Evolutionary conservation across 2,329 filamentous ascomycete species (phyloP), one percentile per base, ranked within the genome.

Genomic region (Exophiala calicioides): DNA sequence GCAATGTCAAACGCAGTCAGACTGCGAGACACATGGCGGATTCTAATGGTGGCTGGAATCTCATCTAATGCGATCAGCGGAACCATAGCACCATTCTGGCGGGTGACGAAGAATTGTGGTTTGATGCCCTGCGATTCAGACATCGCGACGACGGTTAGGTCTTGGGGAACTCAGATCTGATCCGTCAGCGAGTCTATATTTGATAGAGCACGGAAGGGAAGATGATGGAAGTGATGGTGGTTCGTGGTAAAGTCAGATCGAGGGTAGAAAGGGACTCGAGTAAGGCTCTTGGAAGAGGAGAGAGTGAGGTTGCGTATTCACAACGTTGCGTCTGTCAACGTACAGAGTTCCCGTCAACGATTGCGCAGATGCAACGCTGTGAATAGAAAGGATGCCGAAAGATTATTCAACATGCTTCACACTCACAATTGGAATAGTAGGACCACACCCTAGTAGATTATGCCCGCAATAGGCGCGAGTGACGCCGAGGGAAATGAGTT

Each of bases 1-100:
- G 65, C 61, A 5, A 68, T 72, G 2, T 72, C 67, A 23, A 59
- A 59, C 7, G 62, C 47, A 31, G 56, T 58, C 8, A 75, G 49
- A 4, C 43, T 58, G 12, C 69, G 66, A 36, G 70, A 58, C 12
- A 69, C 60, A 9, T 65, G 68, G 21, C 60, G 61, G 39, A 75
- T 62, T 3, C 55, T 53, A 29, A 75, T 39, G 15, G 60, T 55
- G 2, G 58, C 18, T 2, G 71, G 71, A 1, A 75, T 60, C 52
- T 75, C 72, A 50, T 75, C 72, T 4, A 73, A 56, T 4, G 72
- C 67, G 32, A 75, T 60, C 9, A 75, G 63, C 4, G 72, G 69
- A 13, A 66, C 67, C 32, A 72, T 48, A 5, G 58, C 60, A 21
- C 69, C 68, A 56, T 70, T 65, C 29, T 65, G 63, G 26, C 72